Percentiles rank a stretch among this genome's conserved stretches.
phyloP scores from a whole-genome alignment of 1,284 basidiomycete species.

The Ganoderma multipileum region DNA sequence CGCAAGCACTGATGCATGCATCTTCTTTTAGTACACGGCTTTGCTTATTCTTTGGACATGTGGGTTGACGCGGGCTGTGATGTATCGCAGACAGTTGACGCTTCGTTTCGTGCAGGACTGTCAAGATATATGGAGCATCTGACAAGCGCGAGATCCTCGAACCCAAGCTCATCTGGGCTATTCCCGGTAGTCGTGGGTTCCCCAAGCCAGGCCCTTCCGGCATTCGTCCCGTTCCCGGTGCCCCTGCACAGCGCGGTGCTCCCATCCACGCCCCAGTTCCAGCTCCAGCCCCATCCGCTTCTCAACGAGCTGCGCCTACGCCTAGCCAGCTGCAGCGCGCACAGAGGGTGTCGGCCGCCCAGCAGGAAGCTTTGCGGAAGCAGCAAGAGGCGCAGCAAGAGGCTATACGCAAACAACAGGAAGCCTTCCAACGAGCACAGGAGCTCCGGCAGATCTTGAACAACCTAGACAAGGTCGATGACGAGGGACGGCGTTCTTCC shows the following conservation, averaged over 20 bases:
- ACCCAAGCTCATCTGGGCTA: slow-evolving; percentile 76
- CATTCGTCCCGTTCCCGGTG: slow-evolving; percentile 35
- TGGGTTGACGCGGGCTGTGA: slow-evolving; percentile 39
- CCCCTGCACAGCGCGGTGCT: slow-evolving; percentile 28
- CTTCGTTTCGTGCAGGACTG: slow-evolving; percentile 49
- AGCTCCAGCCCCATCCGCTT: slow-evolving; percentile 10
- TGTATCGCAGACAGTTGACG: slow-evolving; percentile 13
- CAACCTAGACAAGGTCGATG: slow-evolving; percentile 77
- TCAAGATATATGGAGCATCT: slow-evolving; percentile 75
- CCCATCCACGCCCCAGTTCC: slow-evolving; percentile 7
- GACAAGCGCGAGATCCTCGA: slow-evolving; percentile 68
- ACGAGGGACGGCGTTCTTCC: slow-evolving; percentile 74
- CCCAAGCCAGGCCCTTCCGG: slow-evolving; percentile 31
- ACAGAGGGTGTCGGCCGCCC: slow-evolving; percentile 35
- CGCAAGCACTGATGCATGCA: neutral
- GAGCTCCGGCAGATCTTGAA: slow-evolving; percentile 72
- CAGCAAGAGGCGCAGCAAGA: slow-evolving; percentile 43
- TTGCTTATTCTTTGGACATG: slow-evolving; percentile 66
- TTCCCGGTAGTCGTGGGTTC: slow-evolving; percentile 69
- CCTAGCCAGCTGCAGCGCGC: slow-evolving; percentile 20
- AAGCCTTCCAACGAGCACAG: slow-evolving; percentile 61
- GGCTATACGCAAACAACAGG: slow-evolving; percentile 53
- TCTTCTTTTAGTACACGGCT: slow-evolving; percentile 47
- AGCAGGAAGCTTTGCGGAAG: slow-evolving; percentile 35
- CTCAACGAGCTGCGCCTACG: slow-evolving; percentile 15